Percentiles rank a stretch among this genome's conserved stretches.
Evolutionary conservation across 2,329 filamentous ascomycete species (phyloP).

Genomic region (Coccinonectria pachysandricola): DNA sequence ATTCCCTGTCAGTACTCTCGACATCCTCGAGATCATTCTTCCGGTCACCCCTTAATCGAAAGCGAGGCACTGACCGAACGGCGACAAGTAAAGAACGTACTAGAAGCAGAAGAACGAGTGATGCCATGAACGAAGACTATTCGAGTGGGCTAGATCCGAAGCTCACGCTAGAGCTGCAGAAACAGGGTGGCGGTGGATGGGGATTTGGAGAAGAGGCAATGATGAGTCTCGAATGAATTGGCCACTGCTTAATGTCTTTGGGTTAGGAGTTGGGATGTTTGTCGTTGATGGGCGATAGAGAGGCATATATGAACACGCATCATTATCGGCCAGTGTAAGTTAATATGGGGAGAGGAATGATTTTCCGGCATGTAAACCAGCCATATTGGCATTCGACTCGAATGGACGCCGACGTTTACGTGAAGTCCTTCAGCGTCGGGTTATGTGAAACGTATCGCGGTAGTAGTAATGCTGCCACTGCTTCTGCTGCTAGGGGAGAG

Average conservation of each 20-base stretch:
- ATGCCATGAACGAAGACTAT: constrained; percentile 33
- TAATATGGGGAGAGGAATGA: constrained; percentile 1
- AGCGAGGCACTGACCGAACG: constrained; percentile 28
- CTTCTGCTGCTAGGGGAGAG: too few species aligned
- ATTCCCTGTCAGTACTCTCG: constrained; percentile 36
- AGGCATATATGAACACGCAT: too few species aligned
- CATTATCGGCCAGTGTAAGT: too few species aligned
- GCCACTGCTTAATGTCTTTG: constrained; percentile 3
- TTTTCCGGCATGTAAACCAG: constrained; percentile 1
- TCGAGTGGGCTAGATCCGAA: constrained; percentile 30
- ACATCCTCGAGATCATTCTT: constrained; percentile 39
- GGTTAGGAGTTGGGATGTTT: constrained; percentile 28
- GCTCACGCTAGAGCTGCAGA: constrained; percentile 43
- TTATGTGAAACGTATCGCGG: too few species aligned
- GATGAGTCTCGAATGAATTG: constrained; percentile 58
- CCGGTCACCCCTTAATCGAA: constrained; percentile 29
- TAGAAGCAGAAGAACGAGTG: constrained; percentile 32
- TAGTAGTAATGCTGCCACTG: too few species aligned
- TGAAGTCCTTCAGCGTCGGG: too few species aligned
- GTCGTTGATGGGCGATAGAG: too few species aligned
- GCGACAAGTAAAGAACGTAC: constrained; percentile 25
- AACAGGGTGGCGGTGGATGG: constrained; percentile 51
- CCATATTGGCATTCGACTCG: too few species aligned
- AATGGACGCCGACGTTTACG: too few species aligned
- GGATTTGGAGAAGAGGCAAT: constrained; percentile 74